These are phyloP conservation scores for Dillenia turbinata DNA, from an alignment of 164 flowering plant species.

Conservation along the genomic window DNA sequence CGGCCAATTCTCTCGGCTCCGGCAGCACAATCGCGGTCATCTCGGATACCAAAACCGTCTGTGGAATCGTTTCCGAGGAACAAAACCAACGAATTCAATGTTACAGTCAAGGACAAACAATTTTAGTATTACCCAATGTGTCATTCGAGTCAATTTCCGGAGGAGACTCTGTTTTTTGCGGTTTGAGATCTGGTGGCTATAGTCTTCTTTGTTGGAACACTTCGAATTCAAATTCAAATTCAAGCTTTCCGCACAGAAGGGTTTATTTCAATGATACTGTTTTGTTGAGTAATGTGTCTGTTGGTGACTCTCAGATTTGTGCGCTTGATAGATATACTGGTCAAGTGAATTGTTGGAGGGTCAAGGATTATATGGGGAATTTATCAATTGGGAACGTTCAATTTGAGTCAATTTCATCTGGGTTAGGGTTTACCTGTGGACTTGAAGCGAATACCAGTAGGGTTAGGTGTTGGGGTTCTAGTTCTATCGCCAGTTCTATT, in stretches of 20 bases:
- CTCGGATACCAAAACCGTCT: slow-evolving; percentile 53
- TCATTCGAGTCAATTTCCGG: slow-evolving; percentile 67
- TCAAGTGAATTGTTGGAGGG: slow-evolving; percentile 61
- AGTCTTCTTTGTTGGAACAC: slow-evolving; percentile 68
- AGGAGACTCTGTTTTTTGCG: slow-evolving; percentile 66
- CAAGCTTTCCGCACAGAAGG: slow-evolving; percentile 22
- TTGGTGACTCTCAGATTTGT: slow-evolving; percentile 73
- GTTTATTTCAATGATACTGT: slow-evolving; percentile 33
- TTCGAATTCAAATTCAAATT: slow-evolving; percentile 1
- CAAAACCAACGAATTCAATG: slow-evolving; percentile 46
- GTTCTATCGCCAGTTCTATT: neutral
- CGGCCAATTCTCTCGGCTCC: slow-evolving; percentile 44
- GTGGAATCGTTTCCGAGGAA: slow-evolving; percentile 59
- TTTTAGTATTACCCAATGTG: slow-evolving; percentile 29
- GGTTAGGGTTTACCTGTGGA: slow-evolving; percentile 70
- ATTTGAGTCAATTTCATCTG: slow-evolving; percentile 44
- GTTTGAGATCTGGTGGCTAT: slow-evolving; percentile 57
- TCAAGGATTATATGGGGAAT: neutral
- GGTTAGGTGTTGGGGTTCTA: slow-evolving; percentile 48
- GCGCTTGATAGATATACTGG: slow-evolving; percentile 34
- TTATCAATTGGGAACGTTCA: neutral
- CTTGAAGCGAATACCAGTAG: slow-evolving; percentile 17
- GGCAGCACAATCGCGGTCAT: slow-evolving; percentile 54
- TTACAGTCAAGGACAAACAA: slow-evolving; percentile 18
- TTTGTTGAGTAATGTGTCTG: slow-evolving; percentile 33